These are phyloP conservation scores for Cryphonectria nitschkei DNA, from an alignment of 2,329 filamentous ascomycete species.

Conservation along the genomic window DNA sequence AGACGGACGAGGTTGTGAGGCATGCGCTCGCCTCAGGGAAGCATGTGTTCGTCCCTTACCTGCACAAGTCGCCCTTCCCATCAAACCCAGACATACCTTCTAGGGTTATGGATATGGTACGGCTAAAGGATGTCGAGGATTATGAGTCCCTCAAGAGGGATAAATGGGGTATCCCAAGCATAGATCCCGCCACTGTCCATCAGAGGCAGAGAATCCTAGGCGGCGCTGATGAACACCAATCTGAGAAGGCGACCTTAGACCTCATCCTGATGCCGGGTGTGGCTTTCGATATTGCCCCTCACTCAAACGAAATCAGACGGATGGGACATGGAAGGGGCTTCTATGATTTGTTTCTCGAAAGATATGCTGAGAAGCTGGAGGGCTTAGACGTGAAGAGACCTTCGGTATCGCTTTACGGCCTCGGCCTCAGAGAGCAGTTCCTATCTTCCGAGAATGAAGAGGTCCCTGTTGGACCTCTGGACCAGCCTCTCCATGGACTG, in stretches of 20 bases:
- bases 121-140: conserved; percentile 72
- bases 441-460: conserved; percentile 62
- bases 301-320: conserved; percentile 63
- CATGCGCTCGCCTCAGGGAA: conserved; percentile 80
- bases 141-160: conserved; percentile 78
- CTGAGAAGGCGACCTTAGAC: conserved; percentile 65
- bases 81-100: conserved; percentile 56
- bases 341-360: conserved; percentile 90
- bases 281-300: conserved; percentile 74
- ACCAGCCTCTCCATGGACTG: conserved; percentile 80
- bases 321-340: conserved; percentile 95
- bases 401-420: conserved; percentile 65
- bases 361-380: conserved; percentile 59
- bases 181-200: conserved; percentile 66
- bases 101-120: conserved; percentile 92
- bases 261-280: conserved; percentile 91
- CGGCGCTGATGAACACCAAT: conserved; percentile 51
- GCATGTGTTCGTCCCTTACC: conserved; percentile 88
- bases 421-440: conserved; percentile 86
- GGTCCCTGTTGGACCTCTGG: conserved; percentile 75
- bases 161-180: conserved; percentile 93
- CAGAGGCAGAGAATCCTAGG: conserved; percentile 75
- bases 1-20: conserved; percentile 79
- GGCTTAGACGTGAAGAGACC: conserved; percentile 38
- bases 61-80: conserved; percentile 62